Base-by-base conservation (phyloP, 768 basidiomycete genomes). In the Krasilnikovozyma curviuscula region DNA sequence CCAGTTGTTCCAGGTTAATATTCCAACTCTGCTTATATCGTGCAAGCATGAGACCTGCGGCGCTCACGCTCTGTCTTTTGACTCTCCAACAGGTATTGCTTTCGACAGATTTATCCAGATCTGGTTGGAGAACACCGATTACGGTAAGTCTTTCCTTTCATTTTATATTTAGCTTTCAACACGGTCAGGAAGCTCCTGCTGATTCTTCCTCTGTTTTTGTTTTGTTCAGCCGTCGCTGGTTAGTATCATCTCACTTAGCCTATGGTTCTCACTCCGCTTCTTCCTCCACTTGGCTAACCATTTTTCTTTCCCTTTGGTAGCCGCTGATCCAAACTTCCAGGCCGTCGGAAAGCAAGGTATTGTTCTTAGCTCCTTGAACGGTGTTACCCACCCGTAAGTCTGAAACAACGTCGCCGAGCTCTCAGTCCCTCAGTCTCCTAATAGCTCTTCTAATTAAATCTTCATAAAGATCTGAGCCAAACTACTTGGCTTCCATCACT, bases 391-490 rank as follows among this genome's bases (percentile, higher is more conserved):
- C 33, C 2, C n/a, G 48, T 49, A 25, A 27, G 33, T 24, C 21
- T 6, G 18, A 6, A 6, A 19, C 42, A 4, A 31, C 53, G 49
- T 19, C n/a, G 16, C n/a, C n/a, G 19, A 9, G 14, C 44, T n/a
- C 27, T 9, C 5, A 13, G 18, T 2, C 21, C 25, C 33, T 10
- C 33, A 5, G 25, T 9, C 19, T 21, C 14, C 4, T 27, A 19
- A 14, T 34, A 34, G 14, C 16, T 19, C 9, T 21, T 33, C 2
- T 70, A 61, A 3, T 52, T 74, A 32, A 73, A 73, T 24, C 74
- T 75, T 55, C 73, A 76, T 3, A n/a, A n/a, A n/a, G n/a, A n/a
- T 76, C 76, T 1, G 66, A 79, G 59, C 77, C 77, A 28, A 78
- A 79, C 62, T 78, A 71, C 46, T 55, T 71, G 43, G 69, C 73